Conservation (phyloP, 768 basidiomycete species). For the Suillus paluster region DNA sequence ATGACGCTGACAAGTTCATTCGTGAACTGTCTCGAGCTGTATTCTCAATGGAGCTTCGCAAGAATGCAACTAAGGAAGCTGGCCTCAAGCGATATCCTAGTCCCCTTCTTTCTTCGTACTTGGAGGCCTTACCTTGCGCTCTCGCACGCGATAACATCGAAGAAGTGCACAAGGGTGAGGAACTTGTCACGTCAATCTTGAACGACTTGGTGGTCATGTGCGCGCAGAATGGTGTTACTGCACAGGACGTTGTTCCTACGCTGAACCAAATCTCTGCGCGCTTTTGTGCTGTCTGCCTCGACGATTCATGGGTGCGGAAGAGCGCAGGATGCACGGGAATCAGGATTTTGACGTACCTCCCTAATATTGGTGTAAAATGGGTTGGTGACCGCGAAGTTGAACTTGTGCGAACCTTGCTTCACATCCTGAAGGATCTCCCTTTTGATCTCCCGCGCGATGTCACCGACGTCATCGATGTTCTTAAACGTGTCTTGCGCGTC, state of each 20-base stretch:
- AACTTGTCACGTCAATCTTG: conserved; percentile 65
- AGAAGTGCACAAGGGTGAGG: conserved; percentile 62
- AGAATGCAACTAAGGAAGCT: conserved; percentile 56
- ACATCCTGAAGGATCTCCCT: conserved; percentile 94
- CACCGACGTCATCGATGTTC: conserved; percentile 76
- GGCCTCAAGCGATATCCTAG: conserved; percentile 59
- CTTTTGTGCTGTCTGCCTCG: conserved; percentile 86
- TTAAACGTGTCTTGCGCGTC: conserved; percentile 67
- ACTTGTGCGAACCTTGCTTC: conserved; percentile 85
- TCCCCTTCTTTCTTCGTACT: conserved; percentile 63
- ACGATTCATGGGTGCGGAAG: conserved; percentile 89
- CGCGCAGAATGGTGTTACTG: conserved; percentile 47
- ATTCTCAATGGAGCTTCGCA: conserved; percentile 76
- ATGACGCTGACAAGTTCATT: conserved; percentile 71
- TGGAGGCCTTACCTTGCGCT: conserved; percentile 82
- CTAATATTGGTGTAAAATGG: conserved; percentile 77
- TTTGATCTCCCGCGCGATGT: conserved; percentile 85
- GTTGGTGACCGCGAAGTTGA: conserved; percentile 87
- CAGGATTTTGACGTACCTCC: conserved; percentile 73
- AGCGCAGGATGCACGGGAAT: conserved; percentile 90
- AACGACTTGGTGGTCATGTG: conserved; percentile 66
- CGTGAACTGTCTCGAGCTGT: conserved; percentile 70
- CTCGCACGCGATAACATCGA: conserved; percentile 68
- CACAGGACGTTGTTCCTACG: conserved; percentile 64
- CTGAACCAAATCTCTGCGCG: conserved; percentile 84